phyloP scores from a whole-genome alignment of 164 flowering plant genomes.

The Akebia trifoliata region DNA sequence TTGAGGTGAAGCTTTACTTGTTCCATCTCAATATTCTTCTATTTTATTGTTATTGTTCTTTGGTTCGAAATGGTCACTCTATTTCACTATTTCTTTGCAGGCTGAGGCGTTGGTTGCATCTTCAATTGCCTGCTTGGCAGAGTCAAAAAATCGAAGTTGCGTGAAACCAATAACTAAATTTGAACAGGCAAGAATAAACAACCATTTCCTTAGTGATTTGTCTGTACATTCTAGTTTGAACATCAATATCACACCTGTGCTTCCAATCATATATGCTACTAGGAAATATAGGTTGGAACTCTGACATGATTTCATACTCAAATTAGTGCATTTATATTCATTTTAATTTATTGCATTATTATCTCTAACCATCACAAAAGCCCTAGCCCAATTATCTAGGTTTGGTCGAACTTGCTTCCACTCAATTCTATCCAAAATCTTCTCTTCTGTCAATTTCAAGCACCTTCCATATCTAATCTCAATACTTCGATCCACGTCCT shows the following conservation, averaged over 20 bases:
- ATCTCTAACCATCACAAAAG: too few relatives aligned
- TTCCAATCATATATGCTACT: background rate
- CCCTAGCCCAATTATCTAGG: too few relatives aligned
- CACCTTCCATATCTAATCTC: too few relatives aligned
- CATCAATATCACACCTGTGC: background rate
- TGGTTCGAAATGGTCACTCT: background rate
- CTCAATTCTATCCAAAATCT: too few relatives aligned
- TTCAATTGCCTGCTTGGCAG: constrained; percentile 57
- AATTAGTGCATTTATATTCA: background rate
- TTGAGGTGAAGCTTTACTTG: constrained; percentile 42
- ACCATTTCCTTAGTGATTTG: constrained; percentile 3
- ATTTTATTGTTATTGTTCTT: background rate
- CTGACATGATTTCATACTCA: background rate
- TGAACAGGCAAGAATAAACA: constrained; percentile 52
- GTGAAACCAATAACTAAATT: constrained; percentile 37
- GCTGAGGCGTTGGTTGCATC: constrained; percentile 70
- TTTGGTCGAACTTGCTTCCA: too few relatives aligned
- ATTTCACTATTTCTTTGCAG: constrained; percentile 30
- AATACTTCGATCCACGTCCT: too few relatives aligned
- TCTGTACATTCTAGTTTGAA: background rate
- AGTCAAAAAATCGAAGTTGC: constrained; percentile 27
- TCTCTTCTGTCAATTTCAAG: too few relatives aligned
- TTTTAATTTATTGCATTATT: background rate
- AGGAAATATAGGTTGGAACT: constrained; percentile 1
- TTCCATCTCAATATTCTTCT: background rate